Base-by-base conservation (phyloP, 148 eudicot species). In the Rheum nobile region DNA sequence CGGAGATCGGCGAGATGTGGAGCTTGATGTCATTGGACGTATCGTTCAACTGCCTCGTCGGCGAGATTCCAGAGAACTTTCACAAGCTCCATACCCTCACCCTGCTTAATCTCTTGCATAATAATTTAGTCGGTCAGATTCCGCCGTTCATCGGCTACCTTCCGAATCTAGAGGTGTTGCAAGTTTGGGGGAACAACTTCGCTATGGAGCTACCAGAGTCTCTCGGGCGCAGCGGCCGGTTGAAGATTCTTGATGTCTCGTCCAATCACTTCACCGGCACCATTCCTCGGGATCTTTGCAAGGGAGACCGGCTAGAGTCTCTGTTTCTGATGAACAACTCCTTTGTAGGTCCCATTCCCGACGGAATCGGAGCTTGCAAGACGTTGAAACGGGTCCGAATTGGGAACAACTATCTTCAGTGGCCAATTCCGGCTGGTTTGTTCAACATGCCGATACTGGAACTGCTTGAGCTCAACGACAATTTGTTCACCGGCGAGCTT, bases 301-400 rank as follows among this genome's bases (percentile, higher is more conserved):
- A 65, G 26, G 89, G 91, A 57, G 84, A 85, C 4, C 80, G 41
- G 42, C 35, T 90, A 34, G 10, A 32, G 68, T 19, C 46, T 35
- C 44, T 90, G 42, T 71, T 84, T 5, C 41, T 88, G 34, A 77
- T 78, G 78, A 71, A 80, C 0, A 90, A 90, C 67, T 79, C 63
- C n/a, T 87, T 90, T n/a, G 76, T 76, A 2, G 95, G 95, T 41
- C 75, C 86, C 0, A 74, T 90, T 38, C 90, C 95, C 10, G 75
- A 81, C 3, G 80, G 76, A 16, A 67, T 88, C 1, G 90, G 95
- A 4, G 77, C 38, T 1, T 88, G 90, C 67, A 80, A 80, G 43
- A 76, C 86, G 19, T 70, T 90, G 69, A 28, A 26, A 3, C 75
- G 78, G 24, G 67, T 84, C 10, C 72, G 95, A 39, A 71, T 87